phyloP scores from a whole-genome alignment of 2,329 filamentous ascomycete genomes.

The Polytolypa hystricis region DNA sequence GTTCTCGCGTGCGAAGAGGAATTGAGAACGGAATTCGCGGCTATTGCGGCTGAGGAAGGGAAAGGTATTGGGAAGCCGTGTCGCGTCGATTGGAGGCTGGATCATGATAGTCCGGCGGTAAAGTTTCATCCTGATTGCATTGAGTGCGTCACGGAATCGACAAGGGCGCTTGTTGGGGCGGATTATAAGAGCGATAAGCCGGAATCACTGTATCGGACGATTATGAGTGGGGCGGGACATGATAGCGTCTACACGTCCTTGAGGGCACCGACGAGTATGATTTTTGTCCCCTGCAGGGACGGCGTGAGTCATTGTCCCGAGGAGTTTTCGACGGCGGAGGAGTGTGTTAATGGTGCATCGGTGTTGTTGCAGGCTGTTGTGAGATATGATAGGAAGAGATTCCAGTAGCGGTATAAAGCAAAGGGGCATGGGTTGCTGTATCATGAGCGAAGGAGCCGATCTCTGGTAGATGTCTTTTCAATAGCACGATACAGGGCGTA shows the following conservation, averaged over 20 bases:
- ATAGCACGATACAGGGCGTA: no score
- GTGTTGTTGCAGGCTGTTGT: slow-evolving; percentile 21
- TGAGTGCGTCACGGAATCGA: slow-evolving; percentile 49
- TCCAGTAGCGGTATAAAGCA: no score
- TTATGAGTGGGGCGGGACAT: slow-evolving; percentile 56
- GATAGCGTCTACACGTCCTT: slow-evolving; percentile 53
- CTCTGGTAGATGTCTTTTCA: no score
- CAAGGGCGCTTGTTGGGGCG: slow-evolving; percentile 46
- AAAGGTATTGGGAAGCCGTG: slow-evolving; percentile 42
- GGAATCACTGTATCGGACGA: slow-evolving; percentile 37
- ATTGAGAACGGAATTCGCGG: slow-evolving; percentile 47
- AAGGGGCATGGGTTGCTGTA: no score
- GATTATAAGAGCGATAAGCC: slow-evolving; percentile 30
- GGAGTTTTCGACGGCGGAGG: slow-evolving; percentile 50
- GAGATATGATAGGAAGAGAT: slow-evolving; percentile 28
- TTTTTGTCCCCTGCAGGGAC: slow-evolving; percentile 54
- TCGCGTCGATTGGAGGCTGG: slow-evolving; percentile 47
- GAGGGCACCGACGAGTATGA: slow-evolving; percentile 53
- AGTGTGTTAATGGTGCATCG: slow-evolving; percentile 46
- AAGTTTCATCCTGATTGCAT: slow-evolving; percentile 60
- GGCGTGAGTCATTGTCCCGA: slow-evolving; percentile 54
- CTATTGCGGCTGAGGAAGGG: slow-evolving; percentile 48
- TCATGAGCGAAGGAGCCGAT: no score
- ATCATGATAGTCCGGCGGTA: slow-evolving; percentile 50
- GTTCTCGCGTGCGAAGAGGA: slow-evolving; percentile 48